Base-by-base conservation (phyloP, 148 eudicot genomes). In the Rhododendron vialii region DNA sequence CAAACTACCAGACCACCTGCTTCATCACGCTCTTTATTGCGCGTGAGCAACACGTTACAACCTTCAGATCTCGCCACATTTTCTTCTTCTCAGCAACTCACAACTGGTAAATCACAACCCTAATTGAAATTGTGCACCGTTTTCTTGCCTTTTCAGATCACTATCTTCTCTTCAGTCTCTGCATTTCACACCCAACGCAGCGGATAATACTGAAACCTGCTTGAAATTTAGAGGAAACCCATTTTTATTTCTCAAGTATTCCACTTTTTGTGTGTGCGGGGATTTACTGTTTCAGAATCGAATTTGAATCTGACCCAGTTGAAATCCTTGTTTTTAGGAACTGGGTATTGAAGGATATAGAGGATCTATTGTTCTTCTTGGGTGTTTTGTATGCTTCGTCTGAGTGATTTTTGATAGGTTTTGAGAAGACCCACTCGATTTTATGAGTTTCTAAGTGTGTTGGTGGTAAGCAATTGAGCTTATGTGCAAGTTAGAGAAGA, bases 361-460 rank as follows among this genome's bases (percentile, higher is more conserved):
- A 45, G 47, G 61, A 38, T 10, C 57, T 6, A 69, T 9, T 48
- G n/a, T 69, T 71, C 33, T 28, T 47, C 24, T 50, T 1, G 28
- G 63, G 79, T 48, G 79, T 18, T 15, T 84, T 24, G 63, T 30
- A 71, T 55, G 26, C 26, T 24, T 61, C 41, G 73, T 24, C 17
- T 5, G 50, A n/a, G 77, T 47, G 78, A 57, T 65, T 45, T 45
- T 69, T 17, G 63, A 28, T 30, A 47, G 3, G 47, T 47, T 15
- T 71, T 17, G 22, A 43, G 79, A 84, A 84, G 65, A 48, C 41
- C 30, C n/a, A 12, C 13, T 71, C 45, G 26, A 63, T 83, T 67
- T 83, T 36, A 26, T 77, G 71, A 76, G 78, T 81, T 81, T 15
- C 55, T 55, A 69, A 75, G 71, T 53, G 51, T 76, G 73, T 77